Percentiles rank a stretch among this genome's conserved stretches.
These are phyloP conservation scores for Solanum aculeatissimum DNA, from an alignment of 305 asterid species.

Conservation along the genomic window DNA sequence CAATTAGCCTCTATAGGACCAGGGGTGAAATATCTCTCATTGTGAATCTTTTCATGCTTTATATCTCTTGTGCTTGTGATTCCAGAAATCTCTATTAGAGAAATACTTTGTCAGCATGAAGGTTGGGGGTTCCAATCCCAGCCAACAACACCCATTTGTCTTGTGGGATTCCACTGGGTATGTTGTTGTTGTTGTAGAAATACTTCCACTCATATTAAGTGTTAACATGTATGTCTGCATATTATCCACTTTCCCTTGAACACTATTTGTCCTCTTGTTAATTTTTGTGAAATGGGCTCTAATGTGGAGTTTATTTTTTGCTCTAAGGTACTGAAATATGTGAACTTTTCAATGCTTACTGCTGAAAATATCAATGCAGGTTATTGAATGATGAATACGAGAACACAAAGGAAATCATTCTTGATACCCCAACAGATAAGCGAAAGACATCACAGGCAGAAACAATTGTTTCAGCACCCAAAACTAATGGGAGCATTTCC, in stretches of 20 bases:
- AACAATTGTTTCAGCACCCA: slow-evolving; percentile 37
- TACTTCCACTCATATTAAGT: neutral
- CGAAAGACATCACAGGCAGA: slow-evolving; percentile 17
- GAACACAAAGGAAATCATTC: slow-evolving; percentile 36
- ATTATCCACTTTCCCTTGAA: neutral
- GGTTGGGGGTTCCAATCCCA: no score
- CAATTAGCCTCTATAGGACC: neutral
- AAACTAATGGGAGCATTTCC: slow-evolving; percentile 42
- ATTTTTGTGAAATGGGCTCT: neutral
- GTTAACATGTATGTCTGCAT: neutral
- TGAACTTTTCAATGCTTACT: neutral
- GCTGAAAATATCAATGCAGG: slow-evolving; percentile 30
- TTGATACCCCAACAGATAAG: slow-evolving; percentile 42
- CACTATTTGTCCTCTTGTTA: neutral
- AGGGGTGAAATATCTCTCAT: neutral
- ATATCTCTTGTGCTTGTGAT: neutral
- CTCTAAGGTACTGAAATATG: neutral
- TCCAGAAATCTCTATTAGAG: neutral
- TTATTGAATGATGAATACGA: slow-evolving; percentile 45
- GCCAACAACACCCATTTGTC: no score
- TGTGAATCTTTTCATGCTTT: neutral
- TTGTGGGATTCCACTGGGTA: no score
- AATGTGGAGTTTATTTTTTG: neutral
- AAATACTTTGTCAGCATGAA: no score
- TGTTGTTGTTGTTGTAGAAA: no score